Percentiles rank a stretch among this genome's conserved stretches.
Conservation (phyloP, 1,284 basidiomycete genomes). For the Ustilago xerochloae region DNA sequence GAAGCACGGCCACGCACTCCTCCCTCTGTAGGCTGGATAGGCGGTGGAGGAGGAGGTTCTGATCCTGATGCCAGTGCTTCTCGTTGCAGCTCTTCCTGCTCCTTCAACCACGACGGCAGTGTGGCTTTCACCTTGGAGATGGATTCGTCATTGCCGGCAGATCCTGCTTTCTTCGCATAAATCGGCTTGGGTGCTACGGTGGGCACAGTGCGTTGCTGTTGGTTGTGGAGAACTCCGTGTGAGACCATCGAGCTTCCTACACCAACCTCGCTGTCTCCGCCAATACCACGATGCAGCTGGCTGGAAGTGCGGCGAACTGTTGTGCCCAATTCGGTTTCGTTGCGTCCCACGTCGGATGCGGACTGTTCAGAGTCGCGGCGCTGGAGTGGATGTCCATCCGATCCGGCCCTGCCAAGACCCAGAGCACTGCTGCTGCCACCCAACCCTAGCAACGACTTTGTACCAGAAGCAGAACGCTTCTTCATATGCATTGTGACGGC, state of each 20-base stretch:
- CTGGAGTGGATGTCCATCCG: slow-evolving; percentile 28
- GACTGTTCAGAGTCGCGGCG: slow-evolving; percentile 45
- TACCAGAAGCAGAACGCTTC: slow-evolving; percentile 51
- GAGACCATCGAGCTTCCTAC: slow-evolving; percentile 29
- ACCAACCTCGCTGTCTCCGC: slow-evolving; percentile 30
- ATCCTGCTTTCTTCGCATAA: slow-evolving; percentile 46
- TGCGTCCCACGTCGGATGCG: slow-evolving; percentile 28
- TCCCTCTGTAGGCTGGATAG: slow-evolving; percentile 45
- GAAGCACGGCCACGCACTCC: slow-evolving; percentile 32
- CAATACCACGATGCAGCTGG: slow-evolving; percentile 31
- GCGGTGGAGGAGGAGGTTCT: slow-evolving; percentile 51
- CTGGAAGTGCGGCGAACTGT: slow-evolving; percentile 24
- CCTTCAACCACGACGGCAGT: slow-evolving; percentile 64
- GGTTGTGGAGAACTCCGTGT: slow-evolving; percentile 15
- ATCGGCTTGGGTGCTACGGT: slow-evolving; percentile 60
- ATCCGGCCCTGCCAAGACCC: slow-evolving; percentile 12
- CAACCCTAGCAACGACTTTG: slow-evolving; percentile 42
- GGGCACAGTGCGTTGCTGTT: slow-evolving; percentile 28
- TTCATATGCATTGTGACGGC: slow-evolving; percentile 41
- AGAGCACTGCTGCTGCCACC: slow-evolving; percentile 22
- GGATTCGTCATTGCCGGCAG: slow-evolving; percentile 7
- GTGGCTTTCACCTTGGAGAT: slow-evolving; percentile 49
- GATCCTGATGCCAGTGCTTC: slow-evolving; percentile 54
- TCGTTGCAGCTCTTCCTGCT: slow-evolving; percentile 64
- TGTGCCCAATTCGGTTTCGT: slow-evolving; percentile 27